Percentiles rank a stretch among this genome's conserved stretches.
Evolutionary conservation across 345 rosid genomes (phyloP).

Genomic region (Brassica rapa): DNA sequence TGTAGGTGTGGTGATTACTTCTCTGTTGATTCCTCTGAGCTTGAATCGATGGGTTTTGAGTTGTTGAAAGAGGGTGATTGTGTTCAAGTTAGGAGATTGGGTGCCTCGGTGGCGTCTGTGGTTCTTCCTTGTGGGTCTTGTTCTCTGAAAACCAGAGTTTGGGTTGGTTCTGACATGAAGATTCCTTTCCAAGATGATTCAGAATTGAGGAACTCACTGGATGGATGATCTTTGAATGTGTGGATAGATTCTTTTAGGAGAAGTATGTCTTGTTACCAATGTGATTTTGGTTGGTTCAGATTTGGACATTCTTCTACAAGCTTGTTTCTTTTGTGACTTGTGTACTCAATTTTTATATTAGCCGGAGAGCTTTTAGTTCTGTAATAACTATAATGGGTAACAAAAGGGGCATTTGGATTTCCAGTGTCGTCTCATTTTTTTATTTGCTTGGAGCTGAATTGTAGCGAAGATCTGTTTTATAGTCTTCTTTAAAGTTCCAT

Average conservation of each 20-base stretch:
- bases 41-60: constrained; percentile 66
- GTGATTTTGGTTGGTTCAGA: constrained; percentile 8
- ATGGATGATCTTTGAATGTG: constrained; percentile 9
- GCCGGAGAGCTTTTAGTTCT: constrained; percentile 2
- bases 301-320: constrained; percentile 4
- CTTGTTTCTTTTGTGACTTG: neutral
- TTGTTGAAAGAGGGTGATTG: constrained; percentile 48
- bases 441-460: neutral
- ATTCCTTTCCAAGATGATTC: constrained; percentile 23
- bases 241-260: constrained; percentile 18
- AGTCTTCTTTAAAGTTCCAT: constrained; percentile 1
- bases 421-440: neutral
- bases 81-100: constrained; percentile 43
- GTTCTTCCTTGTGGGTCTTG: constrained; percentile 91
- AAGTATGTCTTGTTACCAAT: constrained; percentile 1
- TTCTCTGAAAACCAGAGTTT: constrained; percentile 61
- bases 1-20: constrained; percentile 86
- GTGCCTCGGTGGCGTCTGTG: constrained; percentile 58
- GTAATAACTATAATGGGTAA: constrained; percentile 3
- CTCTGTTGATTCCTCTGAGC: constrained; percentile 66
- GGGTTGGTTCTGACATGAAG: constrained; percentile 48
- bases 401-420: neutral
- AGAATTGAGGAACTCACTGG: neutral
- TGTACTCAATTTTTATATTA: constrained; percentile 18
- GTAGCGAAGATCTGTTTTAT: neutral